Conservation (phyloP, 257 asterid genomes). For the Salvia rosmarinus region DNA sequence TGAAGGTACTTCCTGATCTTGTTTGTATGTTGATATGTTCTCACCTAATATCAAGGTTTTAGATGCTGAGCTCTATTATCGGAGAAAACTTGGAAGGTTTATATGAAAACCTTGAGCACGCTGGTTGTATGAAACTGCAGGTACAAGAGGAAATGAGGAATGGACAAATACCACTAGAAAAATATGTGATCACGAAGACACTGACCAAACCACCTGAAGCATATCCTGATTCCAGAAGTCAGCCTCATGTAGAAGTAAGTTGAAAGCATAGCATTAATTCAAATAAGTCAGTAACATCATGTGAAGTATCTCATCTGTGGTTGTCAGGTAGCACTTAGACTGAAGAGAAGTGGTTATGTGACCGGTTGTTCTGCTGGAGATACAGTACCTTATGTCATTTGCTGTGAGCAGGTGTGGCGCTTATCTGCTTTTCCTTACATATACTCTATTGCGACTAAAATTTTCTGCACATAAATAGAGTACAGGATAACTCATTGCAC, state of each 20-base stretch:
- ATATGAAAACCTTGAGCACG: slow-evolving; percentile 20
- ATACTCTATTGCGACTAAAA: slow-evolving; percentile 1
- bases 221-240: slow-evolving; percentile 91
- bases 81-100: slow-evolving; percentile 17
- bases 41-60: slow-evolving; percentile 15
- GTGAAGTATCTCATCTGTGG: slow-evolving; percentile 29
- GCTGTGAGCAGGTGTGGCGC: slow-evolving; percentile 78
- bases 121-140: slow-evolving; percentile 46
- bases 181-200: slow-evolving; percentile 86
- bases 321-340: slow-evolving; percentile 87
- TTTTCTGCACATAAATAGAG: neutral
- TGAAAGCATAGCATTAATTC: slow-evolving; percentile 22
- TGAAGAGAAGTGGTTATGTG: slow-evolving; percentile 81
- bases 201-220: slow-evolving; percentile 95
- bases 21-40: slow-evolving; percentile 21
- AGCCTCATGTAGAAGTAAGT: slow-evolving; percentile 97
- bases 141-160: slow-evolving; percentile 90
- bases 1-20: slow-evolving; percentile 60
- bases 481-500: slow-evolving; percentile 21
- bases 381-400: slow-evolving; percentile 89
- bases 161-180: slow-evolving; percentile 83
- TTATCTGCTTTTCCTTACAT: slow-evolving; percentile 20
- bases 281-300: slow-evolving; percentile 21
- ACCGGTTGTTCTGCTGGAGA: slow-evolving; percentile 98
- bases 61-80: slow-evolving; percentile 22